Evolutionary conservation across 371 early-diverging fungal genomes (phyloP).

Genomic region (Mortierella sp.): DNA sequence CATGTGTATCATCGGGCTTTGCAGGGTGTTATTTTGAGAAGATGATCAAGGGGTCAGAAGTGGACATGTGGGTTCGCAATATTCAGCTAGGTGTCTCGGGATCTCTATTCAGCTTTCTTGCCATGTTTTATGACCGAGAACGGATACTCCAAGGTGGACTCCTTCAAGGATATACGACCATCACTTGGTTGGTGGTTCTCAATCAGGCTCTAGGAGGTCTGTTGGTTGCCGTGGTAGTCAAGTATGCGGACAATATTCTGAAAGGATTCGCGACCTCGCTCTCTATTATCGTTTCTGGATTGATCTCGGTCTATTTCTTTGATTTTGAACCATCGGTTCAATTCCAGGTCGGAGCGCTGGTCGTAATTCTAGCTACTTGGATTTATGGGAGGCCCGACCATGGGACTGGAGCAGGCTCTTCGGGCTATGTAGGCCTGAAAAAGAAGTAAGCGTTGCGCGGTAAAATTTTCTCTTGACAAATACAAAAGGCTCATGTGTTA

Average conservation of each 20-base stretch:
- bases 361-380: constrained; percentile 72
- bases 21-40: constrained; percentile 80
- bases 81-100: constrained; percentile 79
- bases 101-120: constrained; percentile 65
- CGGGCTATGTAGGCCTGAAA: constrained; percentile 36
- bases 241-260: constrained; percentile 91
- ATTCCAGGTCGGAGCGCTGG: constrained; percentile 75
- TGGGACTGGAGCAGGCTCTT: constrained; percentile 13
- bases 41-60: constrained; percentile 68
- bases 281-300: constrained; percentile 82
- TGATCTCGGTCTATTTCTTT: constrained; percentile 79
- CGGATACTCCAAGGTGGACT: constrained; percentile 73
- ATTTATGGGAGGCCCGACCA: constrained; percentile 63
- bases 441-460: constrained; percentile 29
- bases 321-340: constrained; percentile 72
- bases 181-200: constrained; percentile 79
- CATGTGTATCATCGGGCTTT: constrained; percentile 76
- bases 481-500: not conserved
- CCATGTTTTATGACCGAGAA: constrained; percentile 75
- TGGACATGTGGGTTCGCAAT: constrained; percentile 85
- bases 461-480: not conserved
- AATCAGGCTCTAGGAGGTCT: constrained; percentile 89
- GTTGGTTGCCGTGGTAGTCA: constrained; percentile 87
- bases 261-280: constrained; percentile 90
- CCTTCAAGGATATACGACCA: constrained; percentile 78